phyloP scores from a whole-genome alignment of 345 rosid species.

The Salix exigua region DNA sequence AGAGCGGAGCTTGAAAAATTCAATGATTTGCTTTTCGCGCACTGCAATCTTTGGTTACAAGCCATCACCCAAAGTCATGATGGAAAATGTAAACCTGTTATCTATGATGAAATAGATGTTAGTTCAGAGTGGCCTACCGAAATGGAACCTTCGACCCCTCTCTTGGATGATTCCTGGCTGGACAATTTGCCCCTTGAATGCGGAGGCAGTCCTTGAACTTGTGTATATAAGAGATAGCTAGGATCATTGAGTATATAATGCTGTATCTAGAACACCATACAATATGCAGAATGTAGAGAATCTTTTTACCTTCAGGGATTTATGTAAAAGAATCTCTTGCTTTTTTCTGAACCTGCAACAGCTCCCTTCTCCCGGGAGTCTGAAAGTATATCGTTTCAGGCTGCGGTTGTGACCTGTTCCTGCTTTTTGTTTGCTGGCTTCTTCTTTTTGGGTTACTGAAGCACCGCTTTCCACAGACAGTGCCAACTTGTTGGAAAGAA shows the following conservation, averaged over 20 bases:
- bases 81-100: conserved; percentile 38
- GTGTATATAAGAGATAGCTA: not conserved
- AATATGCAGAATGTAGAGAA: not conserved
- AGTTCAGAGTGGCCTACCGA: conserved; percentile 52
- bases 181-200: conserved; percentile 36
- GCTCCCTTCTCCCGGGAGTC: too few relatives aligned
- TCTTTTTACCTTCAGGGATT: too few relatives aligned
- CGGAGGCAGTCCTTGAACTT: conserved; percentile 32
- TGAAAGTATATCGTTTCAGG: too few relatives aligned
- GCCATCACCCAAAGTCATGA: conserved; percentile 32
- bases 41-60: conserved; percentile 53
- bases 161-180: conserved; percentile 50
- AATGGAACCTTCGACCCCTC: conserved; percentile 35
- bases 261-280: not conserved
- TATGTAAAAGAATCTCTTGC: too few relatives aligned
- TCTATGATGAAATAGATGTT: conserved; percentile 50
- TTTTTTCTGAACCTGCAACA: too few relatives aligned
- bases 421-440: too few relatives aligned
- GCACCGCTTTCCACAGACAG: too few relatives aligned
- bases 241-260: not conserved
- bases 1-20: conserved; percentile 19
- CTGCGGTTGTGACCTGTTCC: too few relatives aligned
- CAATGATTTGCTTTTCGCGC: conserved; percentile 28
- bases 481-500: too few relatives aligned
- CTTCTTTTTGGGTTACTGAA: too few relatives aligned